Percentiles rank a stretch among this genome's conserved stretches.
Evolutionary conservation across 345 rosid genomes (phyloP).

Genomic region (Dovyalis caffra): DNA sequence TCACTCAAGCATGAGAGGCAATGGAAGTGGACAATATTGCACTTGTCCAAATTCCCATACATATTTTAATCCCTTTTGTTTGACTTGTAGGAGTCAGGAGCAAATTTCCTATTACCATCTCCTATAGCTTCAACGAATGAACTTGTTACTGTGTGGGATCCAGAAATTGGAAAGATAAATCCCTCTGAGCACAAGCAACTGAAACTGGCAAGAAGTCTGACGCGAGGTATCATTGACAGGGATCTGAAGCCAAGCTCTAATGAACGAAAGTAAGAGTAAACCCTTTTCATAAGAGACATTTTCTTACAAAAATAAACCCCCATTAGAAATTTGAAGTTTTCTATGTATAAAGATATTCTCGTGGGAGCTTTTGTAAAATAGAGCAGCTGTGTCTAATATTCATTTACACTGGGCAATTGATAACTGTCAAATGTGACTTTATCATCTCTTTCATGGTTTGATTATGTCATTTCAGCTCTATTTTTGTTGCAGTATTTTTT

Average conservation of each 20-base stretch:
- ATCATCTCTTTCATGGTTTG: constrained; percentile 2
- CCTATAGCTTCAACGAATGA: constrained; percentile 91
- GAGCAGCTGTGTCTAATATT: neutral
- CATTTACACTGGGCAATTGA: neutral
- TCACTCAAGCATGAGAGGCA: neutral
- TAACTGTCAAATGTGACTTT: neutral
- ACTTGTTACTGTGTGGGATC: constrained; percentile 92
- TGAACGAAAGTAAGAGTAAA: constrained; percentile 75
- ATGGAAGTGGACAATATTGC: neutral
- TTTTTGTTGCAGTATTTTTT: neutral
- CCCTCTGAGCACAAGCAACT: constrained; percentile 99
- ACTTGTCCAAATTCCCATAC: neutral
- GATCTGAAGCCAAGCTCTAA: constrained; percentile 84
- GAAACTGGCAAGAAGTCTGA: constrained; percentile 93
- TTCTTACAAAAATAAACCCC: neutral
- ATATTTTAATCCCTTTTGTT: constrained; percentile 10
- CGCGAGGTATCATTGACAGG: constrained; percentile 96
- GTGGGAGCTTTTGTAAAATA: neutral
- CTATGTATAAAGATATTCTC: neutral
- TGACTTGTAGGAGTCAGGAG: constrained; percentile 70
- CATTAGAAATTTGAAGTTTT: neutral
- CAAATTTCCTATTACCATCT: constrained; percentile 78
- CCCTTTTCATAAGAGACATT: constrained; percentile 1
- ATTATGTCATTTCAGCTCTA: neutral
- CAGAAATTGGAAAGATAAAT: constrained; percentile 85